Evolutionary conservation across 257 asterid genomes (phyloP).

Genomic region (Anisodus acutangulus): DNA sequence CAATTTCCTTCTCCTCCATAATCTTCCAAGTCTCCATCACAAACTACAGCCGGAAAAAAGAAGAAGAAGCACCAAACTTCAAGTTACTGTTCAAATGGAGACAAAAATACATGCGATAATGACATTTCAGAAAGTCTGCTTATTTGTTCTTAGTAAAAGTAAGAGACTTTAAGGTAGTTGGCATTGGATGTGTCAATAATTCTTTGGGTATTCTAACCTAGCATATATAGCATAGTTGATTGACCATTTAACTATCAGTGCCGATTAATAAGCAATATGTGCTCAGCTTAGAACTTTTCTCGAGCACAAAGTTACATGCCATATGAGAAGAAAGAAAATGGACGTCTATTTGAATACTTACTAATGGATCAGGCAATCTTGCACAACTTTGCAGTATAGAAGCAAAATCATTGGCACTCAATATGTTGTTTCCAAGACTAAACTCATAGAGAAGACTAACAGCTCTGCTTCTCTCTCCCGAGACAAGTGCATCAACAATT

Average conservation of each 20-base stretch:
- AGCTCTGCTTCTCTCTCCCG: conserved; percentile 72
- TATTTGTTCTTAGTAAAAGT: not conserved
- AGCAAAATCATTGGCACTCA: conserved; percentile 57
- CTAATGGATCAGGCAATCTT: conserved; percentile 78
- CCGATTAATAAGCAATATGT: not conserved
- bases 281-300: conserved; percentile 16
- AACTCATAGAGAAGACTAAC: conserved; percentile 63
- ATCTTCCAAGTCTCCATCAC: conserved; percentile 74
- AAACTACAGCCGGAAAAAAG: conserved; percentile 58
- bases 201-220: conserved; percentile 9
- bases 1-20: conserved; percentile 67
- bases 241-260: conserved; percentile 8
- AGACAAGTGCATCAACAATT: conserved; percentile 65
- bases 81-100: not conserved
- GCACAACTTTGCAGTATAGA: conserved; percentile 72
- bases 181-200: not conserved
- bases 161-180: conserved; percentile 7
- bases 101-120: not conserved
- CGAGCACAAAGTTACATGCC: conserved; percentile 9
- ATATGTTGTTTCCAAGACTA: conserved; percentile 42
- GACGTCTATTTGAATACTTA: conserved; percentile 37
- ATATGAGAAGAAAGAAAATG: conserved; percentile 22
- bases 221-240: conserved; percentile 18
- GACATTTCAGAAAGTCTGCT: not conserved
- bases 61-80: not conserved